Conservation (phyloP, 2,329 filamentous ascomycete genomes). For the Sporothrix variecibatus region DNA sequence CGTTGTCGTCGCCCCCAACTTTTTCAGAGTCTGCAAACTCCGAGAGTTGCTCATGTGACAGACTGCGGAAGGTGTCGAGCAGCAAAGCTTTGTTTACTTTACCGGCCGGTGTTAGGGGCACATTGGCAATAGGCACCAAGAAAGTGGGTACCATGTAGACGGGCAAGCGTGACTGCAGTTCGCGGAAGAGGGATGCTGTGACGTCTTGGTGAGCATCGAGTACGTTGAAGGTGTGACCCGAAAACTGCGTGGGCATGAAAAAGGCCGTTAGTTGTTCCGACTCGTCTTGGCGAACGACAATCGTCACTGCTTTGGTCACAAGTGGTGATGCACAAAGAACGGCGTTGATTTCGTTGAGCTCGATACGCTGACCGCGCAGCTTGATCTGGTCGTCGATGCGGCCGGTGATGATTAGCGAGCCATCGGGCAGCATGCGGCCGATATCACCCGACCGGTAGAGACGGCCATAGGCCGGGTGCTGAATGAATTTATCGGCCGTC, state of each 20-base stretch:
- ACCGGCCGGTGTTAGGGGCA: conserved; percentile 73
- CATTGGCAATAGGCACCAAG: conserved; percentile 66
- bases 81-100: conserved; percentile 69
- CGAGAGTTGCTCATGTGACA: conserved; percentile 44
- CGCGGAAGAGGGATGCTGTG: conserved; percentile 54
- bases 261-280: conserved; percentile 67
- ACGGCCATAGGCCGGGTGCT: conserved; percentile 67
- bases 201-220: conserved; percentile 30
- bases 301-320: conserved; percentile 64
- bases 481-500: conserved; percentile 66
- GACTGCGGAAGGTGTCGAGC: conserved; percentile 45
- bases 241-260: conserved; percentile 54
- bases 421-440: conserved; percentile 75
- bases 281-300: conserved; percentile 53
- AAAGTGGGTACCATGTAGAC: conserved; percentile 78
- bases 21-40: neutral
- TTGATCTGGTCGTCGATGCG: conserved; percentile 80
- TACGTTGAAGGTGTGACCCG: conserved; percentile 43
- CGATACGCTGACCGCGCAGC: conserved; percentile 76
- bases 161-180: conserved; percentile 60
- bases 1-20: neutral
- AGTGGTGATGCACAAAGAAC: conserved; percentile 54
- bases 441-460: conserved; percentile 83
- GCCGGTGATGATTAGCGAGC: conserved; percentile 71
- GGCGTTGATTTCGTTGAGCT: conserved; percentile 73